A percentile compares a stretch with the other conserved stretches of the same genome.
These are phyloP conservation scores for Bullera alba DNA, from an alignment of 768 basidiomycete genomes.

Conservation along the genomic window DNA sequence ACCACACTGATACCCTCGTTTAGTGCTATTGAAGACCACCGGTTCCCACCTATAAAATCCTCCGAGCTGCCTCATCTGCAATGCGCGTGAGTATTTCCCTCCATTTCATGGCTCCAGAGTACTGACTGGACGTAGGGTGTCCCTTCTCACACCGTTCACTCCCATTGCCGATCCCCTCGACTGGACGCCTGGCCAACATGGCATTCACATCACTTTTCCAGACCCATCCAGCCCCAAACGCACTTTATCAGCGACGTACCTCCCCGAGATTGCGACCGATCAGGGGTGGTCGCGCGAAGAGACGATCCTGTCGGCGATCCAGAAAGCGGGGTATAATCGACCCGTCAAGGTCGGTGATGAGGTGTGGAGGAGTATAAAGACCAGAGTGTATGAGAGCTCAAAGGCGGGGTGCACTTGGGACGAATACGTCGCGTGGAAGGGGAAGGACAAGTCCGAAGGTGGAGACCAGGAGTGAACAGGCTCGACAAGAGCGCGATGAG, in stretches of 20 bases:
- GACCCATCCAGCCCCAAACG: conserved; percentile 42
- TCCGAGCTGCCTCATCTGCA: conserved; percentile 72
- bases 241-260: conserved; percentile 74
- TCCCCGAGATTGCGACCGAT: conserved; percentile 84
- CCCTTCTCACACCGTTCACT: conserved; percentile 89
- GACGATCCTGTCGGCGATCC: conserved; percentile 82
- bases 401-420: conserved; percentile 30
- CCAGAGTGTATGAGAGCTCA: conserved; percentile 38
- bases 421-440: conserved; percentile 28
- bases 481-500: no score
- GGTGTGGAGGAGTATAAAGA: conserved; percentile 33
- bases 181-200: conserved; percentile 88
- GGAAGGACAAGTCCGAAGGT: neutral
- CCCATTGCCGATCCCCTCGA: conserved; percentile 75
- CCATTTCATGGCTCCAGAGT: neutral
- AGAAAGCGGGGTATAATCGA: conserved; percentile 69
- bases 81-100: conserved; percentile 62
- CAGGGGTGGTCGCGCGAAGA: conserved; percentile 92
- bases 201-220: conserved; percentile 79
- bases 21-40: conserved; percentile 69
- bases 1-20: neutral
- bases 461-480: no score
- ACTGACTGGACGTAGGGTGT: conserved; percentile 55
- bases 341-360: conserved; percentile 31
- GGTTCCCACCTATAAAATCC: conserved; percentile 71